Conservation (phyloP, 2,329 filamentous ascomycete genomes). For the Botryotinia globosa region DNA sequence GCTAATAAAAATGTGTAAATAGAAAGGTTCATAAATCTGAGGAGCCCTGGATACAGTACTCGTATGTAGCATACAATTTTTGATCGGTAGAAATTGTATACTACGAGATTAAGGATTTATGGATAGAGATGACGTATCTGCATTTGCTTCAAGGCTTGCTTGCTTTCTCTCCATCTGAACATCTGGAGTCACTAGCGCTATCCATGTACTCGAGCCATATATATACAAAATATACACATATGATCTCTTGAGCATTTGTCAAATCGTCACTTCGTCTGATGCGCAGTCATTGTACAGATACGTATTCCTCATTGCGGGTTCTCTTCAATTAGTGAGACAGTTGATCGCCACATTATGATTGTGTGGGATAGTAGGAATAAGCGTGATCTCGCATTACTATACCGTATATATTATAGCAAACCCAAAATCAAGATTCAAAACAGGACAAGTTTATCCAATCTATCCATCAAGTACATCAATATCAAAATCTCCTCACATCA, state of each 20-base stretch:
- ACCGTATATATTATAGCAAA: background rate
- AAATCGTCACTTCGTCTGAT: background rate
- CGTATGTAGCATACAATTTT: background rate
- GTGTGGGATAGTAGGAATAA: background rate
- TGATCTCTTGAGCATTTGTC: background rate
- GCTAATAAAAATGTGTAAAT: background rate
- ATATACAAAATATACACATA: background rate
- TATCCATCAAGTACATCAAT: background rate
- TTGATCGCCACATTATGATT: background rate
- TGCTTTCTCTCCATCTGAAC: background rate
- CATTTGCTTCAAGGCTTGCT: background rate
- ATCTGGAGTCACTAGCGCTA: background rate
- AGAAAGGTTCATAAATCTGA: background rate
- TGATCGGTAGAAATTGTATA: background rate
- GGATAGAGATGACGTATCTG: background rate
- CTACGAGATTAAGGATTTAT: background rate
- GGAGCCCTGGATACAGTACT: background rate
- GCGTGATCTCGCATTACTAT: background rate
- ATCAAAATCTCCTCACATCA: background rate
- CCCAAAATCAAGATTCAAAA: background rate
- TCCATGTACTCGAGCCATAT: background rate
- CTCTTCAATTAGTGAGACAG: background rate
- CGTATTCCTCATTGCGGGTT: background rate
- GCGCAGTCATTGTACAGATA: background rate
- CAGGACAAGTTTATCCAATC: background rate